Base-by-base conservation (phyloP, 1,284 basidiomycete species). In the Rhizopogon parksii region DNA sequence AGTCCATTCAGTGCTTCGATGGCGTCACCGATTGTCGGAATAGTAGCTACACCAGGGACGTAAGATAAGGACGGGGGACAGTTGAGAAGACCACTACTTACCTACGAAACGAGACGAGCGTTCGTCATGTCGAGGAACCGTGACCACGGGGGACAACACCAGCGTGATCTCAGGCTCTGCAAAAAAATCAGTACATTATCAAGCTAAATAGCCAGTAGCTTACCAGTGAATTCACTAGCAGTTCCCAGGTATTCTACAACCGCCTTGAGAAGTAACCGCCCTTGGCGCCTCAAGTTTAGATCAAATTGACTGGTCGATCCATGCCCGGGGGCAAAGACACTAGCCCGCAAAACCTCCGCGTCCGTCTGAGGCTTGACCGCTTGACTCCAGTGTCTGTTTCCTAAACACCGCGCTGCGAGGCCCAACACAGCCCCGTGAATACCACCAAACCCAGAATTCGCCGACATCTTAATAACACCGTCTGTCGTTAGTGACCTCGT, bases 361-460 rank as follows among this genome's bases (percentile, higher is more conserved):
- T 94, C 90, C 5, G 81, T 86, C 52, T 81, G 75, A 0, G 91
- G 89, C 34, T 76, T 67, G 1, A 93, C 72, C 25, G 69, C 70
- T 24, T 79, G 72, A 21, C 76, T 74, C 78, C 83, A 88, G 45
- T 74, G 74, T 8, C 78, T 75, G 37, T 72, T 73, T 15, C 82
- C 80, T n/a, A 96, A 77, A 60, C 81, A 86, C 56, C 79, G 77
- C 17, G 92, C 84, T 0, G 91, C 85, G 0, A 96, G 72, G 7
- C 78, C 76, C 11, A 95, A 73, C 15, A 95, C 80, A 0, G 91
- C 85, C 2, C 81, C 75, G 63, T 98, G 94, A 53, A 95, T 79
- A 0, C 83, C 80, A 3, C 92, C 91, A 62, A 91, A 93, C 4
- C 87, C 84, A 2, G 84, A 79, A 65, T 83, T 78, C 49, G 78